Base-by-base conservation (phyloP, 2,329 filamentous ascomycete genomes). In the Botrytis fabae region DNA sequence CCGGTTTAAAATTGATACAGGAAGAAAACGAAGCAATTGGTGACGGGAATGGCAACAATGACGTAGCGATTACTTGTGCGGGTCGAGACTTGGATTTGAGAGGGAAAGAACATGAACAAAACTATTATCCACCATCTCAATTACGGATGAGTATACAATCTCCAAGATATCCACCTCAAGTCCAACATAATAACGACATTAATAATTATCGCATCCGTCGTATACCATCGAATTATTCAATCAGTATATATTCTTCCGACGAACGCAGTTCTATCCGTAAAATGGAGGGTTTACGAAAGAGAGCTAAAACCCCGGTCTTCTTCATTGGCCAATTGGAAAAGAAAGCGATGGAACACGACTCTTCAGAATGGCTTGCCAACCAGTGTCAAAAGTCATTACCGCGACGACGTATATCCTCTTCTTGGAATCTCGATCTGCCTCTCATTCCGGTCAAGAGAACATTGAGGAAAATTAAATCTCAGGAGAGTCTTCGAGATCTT, bases 401-500 rank as follows among this genome's bases (percentile, higher is more conserved):
- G 35, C 69, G 73, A 38, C 42, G 66, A 32, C 62, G 51, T 40
- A 76, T 76, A 10, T 70, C 74, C 42, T 42, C 32, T 51, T 44
- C 65, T 40, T 65, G 73, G 25, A 42, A 68, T n/a, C 28, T 73
- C 4, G 42, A 70, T 25, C 54, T 71, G 22, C 73, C 71, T 48
- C 69, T 54, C 22, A 74, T 59, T 18, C 72, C 74, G 1, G 38
- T n/a, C 32, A 70, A 74, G 59, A 72, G 74, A 59, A 63, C 69
- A 25, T 69, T 80, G 9, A 72, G 79, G 28, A 80, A 79, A 69
- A 77, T 80, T 59, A 79, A 80, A 73, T 78, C 77, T 18, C 79
- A 80, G 64, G 61, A 76, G 10, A 78, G 77, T 75, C 74, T 80
- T 46, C 74, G 79, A 44, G 78, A 78, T 65, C 60, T 79, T 0